A percentile compares a stretch with the other conserved stretches of the same genome.
These are phyloP conservation scores for Onygenales sp. DNA, from an alignment of 2,329 filamentous ascomycete genomes.

Conservation along the genomic window DNA sequence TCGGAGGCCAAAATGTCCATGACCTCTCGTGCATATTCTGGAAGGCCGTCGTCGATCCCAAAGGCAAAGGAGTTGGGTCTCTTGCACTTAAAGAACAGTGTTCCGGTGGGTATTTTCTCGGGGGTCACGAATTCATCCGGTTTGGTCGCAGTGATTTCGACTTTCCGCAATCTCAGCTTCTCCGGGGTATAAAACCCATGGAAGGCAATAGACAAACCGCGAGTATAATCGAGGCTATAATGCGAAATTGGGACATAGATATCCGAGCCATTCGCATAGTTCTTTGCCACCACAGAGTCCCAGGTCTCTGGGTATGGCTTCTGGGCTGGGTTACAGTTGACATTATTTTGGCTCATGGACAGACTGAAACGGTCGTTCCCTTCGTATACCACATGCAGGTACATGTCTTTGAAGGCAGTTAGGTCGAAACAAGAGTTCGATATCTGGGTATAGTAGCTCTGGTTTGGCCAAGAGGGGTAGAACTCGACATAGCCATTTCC, in stretches of 20 bases:
- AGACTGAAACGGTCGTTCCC: conserved; percentile 56
- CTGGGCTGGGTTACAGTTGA: conserved; percentile 44
- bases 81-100: conserved; percentile 54
- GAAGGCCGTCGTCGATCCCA: conserved; percentile 61
- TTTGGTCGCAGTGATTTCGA: conserved; percentile 51
- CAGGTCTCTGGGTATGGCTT: conserved; percentile 57
- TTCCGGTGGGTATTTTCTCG: conserved; percentile 51
- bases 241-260: conserved; percentile 60
- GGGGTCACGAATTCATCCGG: conserved; percentile 46
- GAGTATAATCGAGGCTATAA: conserved; percentile 52
- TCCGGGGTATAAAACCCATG: conserved; percentile 53
- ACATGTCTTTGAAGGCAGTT: conserved; percentile 44
- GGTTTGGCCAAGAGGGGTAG: conserved; percentile 50
- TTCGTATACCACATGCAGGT: conserved; percentile 55
- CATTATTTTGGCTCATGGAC: conserved; percentile 58
- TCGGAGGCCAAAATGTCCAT: conserved; percentile 53
- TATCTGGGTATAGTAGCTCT: conserved; percentile 53
- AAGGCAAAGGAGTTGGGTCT: conserved; percentile 63
- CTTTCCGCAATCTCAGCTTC: conserved; percentile 42
- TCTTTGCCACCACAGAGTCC: conserved; percentile 55
- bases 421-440: conserved; percentile 48
- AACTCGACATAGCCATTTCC: conserved; percentile 45
- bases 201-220: conserved; percentile 51
- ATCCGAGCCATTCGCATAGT: conserved; percentile 46
- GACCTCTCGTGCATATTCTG: conserved; percentile 49